Conservation (phyloP, 225 moss, liverwort and hornwort genomes). For the Pseudisothecium myosuroides region DNA sequence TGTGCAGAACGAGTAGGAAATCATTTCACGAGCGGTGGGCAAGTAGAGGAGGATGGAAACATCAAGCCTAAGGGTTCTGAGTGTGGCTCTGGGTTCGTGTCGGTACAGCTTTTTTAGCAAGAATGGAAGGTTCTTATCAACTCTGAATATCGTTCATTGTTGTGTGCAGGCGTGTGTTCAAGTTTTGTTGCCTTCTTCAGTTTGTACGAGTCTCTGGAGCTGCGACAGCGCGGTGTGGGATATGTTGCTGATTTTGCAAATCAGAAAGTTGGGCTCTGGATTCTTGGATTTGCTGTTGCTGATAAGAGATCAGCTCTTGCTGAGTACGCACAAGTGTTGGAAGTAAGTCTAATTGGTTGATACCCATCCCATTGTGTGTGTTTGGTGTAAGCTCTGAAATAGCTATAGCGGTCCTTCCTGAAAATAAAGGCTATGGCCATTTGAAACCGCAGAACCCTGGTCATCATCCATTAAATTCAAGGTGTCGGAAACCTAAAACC, state of each 20-base stretch:
- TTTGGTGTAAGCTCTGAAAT: not conserved
- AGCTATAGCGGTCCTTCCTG: not conserved
- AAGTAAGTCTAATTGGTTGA: not conserved
- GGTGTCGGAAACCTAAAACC: not conserved
- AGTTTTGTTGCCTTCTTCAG: not conserved
- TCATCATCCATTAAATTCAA: not conserved
- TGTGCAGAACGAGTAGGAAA: not conserved
- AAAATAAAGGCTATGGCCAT: not conserved
- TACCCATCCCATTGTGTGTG: not conserved
- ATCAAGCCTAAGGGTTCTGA: not conserved
- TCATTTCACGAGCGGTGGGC: not conserved
- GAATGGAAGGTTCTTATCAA: not conserved
- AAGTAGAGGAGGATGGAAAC: not conserved
- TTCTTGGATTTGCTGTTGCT: not conserved
- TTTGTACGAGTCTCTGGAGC: not conserved
- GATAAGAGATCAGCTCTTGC: not conserved
- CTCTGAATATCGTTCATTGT: not conserved
- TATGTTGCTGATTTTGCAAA: not conserved
- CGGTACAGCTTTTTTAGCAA: not conserved
- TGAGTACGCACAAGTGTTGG: not conserved
- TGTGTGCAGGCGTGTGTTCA: not conserved
- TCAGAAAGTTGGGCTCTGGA: not conserved
- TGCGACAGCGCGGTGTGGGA: not conserved
- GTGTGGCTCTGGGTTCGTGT: not conserved
- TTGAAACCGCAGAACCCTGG: not conserved